Conservation (phyloP, 768 basidiomycete genomes). For the Suillus paluster region DNA sequence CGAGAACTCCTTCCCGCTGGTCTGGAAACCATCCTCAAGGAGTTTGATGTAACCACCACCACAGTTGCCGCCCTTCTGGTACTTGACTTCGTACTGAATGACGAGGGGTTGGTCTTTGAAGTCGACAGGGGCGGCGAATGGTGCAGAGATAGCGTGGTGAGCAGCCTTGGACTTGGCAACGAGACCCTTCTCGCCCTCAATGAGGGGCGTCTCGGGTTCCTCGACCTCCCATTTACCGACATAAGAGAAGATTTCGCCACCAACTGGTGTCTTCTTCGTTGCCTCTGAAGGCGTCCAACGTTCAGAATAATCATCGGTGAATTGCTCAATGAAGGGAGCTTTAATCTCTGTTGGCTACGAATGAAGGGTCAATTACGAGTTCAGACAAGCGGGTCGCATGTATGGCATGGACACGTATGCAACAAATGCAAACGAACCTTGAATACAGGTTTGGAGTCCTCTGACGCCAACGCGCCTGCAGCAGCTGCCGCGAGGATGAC, state of each 20-base stretch:
- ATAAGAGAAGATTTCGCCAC: slow-evolving; percentile 95
- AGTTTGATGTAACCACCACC: slow-evolving; percentile 99
- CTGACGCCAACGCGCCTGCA: slow-evolving; percentile 54
- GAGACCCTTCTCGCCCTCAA: slow-evolving; percentile 88
- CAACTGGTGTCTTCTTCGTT: slow-evolving; percentile 96
- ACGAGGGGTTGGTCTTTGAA: slow-evolving; percentile 87
- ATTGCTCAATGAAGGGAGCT: slow-evolving; percentile 95
- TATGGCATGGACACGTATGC: slow-evolving; percentile 12
- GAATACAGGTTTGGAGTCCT: slow-evolving; percentile 70
- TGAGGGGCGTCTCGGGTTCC: slow-evolving; percentile 74
- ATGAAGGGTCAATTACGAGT: slow-evolving; percentile 8
- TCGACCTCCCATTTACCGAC: slow-evolving; percentile 98
- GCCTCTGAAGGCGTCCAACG: slow-evolving; percentile 98
- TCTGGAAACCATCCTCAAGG: slow-evolving; percentile 92
- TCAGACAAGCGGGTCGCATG: slow-evolving; percentile 2
- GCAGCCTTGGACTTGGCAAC: slow-evolving; percentile 97
- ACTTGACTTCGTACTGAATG: slow-evolving; percentile 98
- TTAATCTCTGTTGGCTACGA: slow-evolving; percentile 74
- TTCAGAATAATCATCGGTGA: slow-evolving; percentile 86
- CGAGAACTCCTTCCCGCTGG: slow-evolving; percentile 89
- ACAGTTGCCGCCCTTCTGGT: slow-evolving; percentile 98
- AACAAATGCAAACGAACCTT: slow-evolving; percentile 49
- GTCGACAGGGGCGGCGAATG: slow-evolving; percentile 77
- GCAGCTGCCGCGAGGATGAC: slow-evolving; percentile 69
- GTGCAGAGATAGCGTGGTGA: slow-evolving; percentile 97